These are phyloP conservation scores for Sugiyamaella castrensis DNA, from an alignment of 1,139 yeast genomes.

Conservation along the genomic window DNA sequence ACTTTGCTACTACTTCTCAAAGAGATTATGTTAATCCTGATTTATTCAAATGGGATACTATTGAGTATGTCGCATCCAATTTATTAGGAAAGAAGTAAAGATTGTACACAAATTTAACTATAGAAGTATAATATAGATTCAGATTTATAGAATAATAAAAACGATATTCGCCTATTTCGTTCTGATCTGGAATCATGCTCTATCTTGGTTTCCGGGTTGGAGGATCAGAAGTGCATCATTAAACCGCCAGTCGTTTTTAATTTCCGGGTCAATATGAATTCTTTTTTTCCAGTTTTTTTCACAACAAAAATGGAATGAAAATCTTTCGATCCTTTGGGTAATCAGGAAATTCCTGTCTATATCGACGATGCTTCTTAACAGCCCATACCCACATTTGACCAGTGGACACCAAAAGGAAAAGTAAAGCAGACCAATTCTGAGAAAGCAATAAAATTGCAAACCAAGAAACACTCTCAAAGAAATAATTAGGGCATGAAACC, in stretches of 20 bases:
- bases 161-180: too few relatives aligned
- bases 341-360: constrained; percentile 68
- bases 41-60: constrained; percentile 51
- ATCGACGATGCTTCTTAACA: constrained; percentile 63
- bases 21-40: constrained; percentile 56
- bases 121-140: not conserved
- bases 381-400: constrained; percentile 84
- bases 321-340: constrained; percentile 71
- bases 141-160: too few relatives aligned
- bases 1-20: constrained; percentile 38
- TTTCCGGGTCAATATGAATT: not conserved
- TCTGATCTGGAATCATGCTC: too few relatives aligned
- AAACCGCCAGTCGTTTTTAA: not conserved
- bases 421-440: constrained; percentile 72
- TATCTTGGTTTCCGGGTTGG: too few relatives aligned
- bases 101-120: not conserved
- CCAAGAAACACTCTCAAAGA: constrained; percentile 82
- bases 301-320: constrained; percentile 55
- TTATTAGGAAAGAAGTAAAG: constrained; percentile 2
- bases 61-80: constrained; percentile 18
- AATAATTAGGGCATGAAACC: constrained; percentile 75
- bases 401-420: constrained; percentile 68
- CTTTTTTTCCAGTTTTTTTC: constrained; percentile 14
- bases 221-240: not conserved
- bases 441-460: constrained; percentile 61